These are phyloP conservation scores for Ceratobasidium sp. DNA, from an alignment of 1,284 basidiomycete species.

Conservation along the genomic window DNA sequence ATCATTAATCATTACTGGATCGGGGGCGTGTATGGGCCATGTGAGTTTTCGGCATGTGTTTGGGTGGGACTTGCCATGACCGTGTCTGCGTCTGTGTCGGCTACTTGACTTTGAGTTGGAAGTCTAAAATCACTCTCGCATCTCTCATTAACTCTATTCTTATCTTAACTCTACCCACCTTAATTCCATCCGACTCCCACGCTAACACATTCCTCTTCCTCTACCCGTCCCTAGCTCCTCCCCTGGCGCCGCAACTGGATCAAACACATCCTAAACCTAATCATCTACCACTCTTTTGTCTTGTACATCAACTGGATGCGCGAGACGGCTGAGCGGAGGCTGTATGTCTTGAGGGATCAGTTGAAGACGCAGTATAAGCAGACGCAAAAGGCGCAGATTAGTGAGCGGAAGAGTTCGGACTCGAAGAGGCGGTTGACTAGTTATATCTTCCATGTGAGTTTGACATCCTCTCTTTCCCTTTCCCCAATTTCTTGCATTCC, in stretches of 20 bases:
- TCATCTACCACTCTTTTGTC: conserved; percentile 70
- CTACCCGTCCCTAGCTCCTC: background rate
- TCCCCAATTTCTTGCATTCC: too few species aligned
- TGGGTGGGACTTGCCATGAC: too few species aligned
- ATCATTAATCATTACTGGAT: conserved; percentile 14
- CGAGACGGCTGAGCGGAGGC: conserved; percentile 69
- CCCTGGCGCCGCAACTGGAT: conserved; percentile 58
- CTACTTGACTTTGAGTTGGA: background rate
- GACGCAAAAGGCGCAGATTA: conserved; percentile 87
- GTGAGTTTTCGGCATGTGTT: background rate
- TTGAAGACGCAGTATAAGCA: conserved; percentile 78
- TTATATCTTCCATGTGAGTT: conserved; percentile 79
- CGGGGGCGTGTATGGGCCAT: background rate
- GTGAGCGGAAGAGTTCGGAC: conserved; percentile 83
- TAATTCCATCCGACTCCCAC: background rate
- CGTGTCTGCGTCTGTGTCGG: too few species aligned
- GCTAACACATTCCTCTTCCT: too few species aligned
- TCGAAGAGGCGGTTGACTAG: conserved; percentile 77
- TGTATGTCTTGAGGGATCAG: conserved; percentile 74
- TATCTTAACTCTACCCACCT: background rate
- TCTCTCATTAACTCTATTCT: background rate
- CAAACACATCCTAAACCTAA: conserved; percentile 70
- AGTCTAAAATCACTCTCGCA: background rate
- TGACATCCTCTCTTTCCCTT: conserved; percentile 58
- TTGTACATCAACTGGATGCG: conserved; percentile 69